Evolutionary conservation across 2,329 filamentous ascomycete genomes (phyloP), one percentile per base, ranked within the genome.

Genomic region (Ophiostoma pallidulum): DNA sequence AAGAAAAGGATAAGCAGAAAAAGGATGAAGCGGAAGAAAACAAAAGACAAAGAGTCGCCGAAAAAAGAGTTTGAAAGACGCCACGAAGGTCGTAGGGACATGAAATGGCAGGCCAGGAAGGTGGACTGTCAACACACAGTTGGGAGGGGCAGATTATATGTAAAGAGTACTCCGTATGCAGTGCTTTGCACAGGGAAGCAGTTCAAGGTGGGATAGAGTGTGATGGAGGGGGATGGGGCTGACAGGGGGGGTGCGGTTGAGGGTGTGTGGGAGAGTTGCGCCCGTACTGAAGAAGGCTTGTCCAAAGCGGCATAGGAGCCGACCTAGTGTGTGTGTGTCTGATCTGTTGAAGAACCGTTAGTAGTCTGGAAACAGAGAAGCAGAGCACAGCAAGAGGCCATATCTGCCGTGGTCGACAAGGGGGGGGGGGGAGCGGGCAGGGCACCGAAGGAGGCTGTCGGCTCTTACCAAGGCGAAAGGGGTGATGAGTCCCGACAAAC

Each of bases 321-420:
- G 31, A 18, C 14, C 31, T 28, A 47, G 45, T 41, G 31, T 31
- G 38, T 31, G 45, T 41, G 31, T 31, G 38, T 31, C 37, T 41
- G 29, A 13, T 9, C 10, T 18, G 39, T 22, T 47, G 45, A 42
- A 47, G 45, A 47, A 42, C 16, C 24, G 36, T 45, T 39, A 45
- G 43, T 28, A 13, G 28, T 32, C 33, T 33, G 14, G n/a, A 19
- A 26, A 41, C 35, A 40, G 13, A 14, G 38, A 35, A 20, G 8
- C 9, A 32, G 40, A 26, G 14, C 12, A 38, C 33, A 33, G n/a
- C 31, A 33, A 33, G 13, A 33, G 13, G 14, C 12, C 31, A 13
- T 33, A 4, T 33, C 13, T 13, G 7, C 14, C n/a, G 12, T 18
- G 38, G n/a, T 19, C 3, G 18, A 32, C 38, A 19, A 18, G 4